Evolutionary conservation across 345 rosid species (phyloP).

Genomic region (Abelmoschus esculentus): DNA sequence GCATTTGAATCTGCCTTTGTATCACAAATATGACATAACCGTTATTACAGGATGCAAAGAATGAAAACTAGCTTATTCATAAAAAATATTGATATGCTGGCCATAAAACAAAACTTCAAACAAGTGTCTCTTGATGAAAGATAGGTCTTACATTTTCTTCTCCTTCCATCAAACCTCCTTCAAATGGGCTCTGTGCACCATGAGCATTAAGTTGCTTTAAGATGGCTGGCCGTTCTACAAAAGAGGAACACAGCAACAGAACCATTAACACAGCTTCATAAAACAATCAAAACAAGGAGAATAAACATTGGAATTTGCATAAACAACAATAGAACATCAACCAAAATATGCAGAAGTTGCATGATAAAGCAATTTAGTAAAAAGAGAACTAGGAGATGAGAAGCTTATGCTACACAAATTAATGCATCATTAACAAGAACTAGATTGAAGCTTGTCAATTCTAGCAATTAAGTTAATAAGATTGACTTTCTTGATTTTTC

Average conservation of each 20-base stretch:
- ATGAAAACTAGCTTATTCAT: not conserved
- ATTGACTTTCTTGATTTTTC: not conserved
- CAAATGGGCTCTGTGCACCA: conserved; percentile 16
- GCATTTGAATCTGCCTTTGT: not conserved
- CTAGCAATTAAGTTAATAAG: too few species aligned
- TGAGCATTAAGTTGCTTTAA: conserved; percentile 35
- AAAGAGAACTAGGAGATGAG: too few species aligned
- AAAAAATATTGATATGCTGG: not conserved
- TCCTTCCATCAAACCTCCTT: conserved; percentile 25
- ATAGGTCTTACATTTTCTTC: conserved; percentile 52
- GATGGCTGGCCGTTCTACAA: conserved; percentile 26
- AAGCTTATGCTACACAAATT: not conserved
- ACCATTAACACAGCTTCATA: not conserved
- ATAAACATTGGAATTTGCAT: not conserved
- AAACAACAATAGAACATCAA: not conserved
- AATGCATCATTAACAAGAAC: not conserved
- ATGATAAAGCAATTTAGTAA: not conserved
- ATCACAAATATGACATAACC: not conserved
- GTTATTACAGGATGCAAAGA: not conserved
- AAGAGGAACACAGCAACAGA: conserved; percentile 6
- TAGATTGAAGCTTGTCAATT: too few species aligned
- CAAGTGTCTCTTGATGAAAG: not conserved
- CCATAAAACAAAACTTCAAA: not conserved
- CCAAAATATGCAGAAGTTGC: not conserved
- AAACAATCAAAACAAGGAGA: not conserved